Conservation (phyloP, 768 basidiomycete species). For the Tremella mesenterica region DNA sequence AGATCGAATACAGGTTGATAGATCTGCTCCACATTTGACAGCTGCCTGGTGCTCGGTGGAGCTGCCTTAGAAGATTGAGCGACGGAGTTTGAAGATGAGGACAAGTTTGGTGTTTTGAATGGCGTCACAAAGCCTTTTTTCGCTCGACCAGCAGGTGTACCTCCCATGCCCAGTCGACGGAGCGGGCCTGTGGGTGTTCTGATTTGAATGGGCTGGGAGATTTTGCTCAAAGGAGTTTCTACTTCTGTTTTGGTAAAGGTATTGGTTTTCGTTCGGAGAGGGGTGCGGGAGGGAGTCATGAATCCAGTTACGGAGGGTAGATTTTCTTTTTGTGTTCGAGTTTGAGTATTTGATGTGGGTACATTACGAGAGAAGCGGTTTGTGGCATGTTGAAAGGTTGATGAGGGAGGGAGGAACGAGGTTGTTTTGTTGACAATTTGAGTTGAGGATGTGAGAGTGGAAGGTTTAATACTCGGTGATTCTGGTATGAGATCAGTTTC, state of each 20-base stretch:
- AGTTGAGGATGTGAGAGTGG: too few species aligned
- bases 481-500: background rate
- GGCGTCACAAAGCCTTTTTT: conserved; percentile 31
- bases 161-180: conserved; percentile 34
- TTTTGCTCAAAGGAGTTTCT: conserved; percentile 5
- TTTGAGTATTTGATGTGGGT: too few species aligned
- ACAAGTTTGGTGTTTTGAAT: conserved; percentile 19
- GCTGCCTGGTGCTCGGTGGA: background rate
- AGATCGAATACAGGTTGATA: conserved; percentile 24
- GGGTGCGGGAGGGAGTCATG: conserved; percentile 9
- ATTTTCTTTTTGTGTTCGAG: too few species aligned
- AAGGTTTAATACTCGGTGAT: too few species aligned
- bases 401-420: too few species aligned
- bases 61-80: background rate
- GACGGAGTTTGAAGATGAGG: background rate
- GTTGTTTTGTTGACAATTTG: too few species aligned
- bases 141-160: conserved; percentile 18
- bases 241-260: conserved; percentile 2
- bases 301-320: background rate
- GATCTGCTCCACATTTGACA: background rate
- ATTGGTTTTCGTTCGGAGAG: conserved; percentile 15
- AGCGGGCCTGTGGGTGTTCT: conserved; percentile 18
- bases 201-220: conserved; percentile 12
- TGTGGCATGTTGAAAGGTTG: too few species aligned
- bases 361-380: too few species aligned